Base-by-base conservation (phyloP, 1,284 basidiomycete genomes). In the Thecaphora thlaspeos region DNA sequence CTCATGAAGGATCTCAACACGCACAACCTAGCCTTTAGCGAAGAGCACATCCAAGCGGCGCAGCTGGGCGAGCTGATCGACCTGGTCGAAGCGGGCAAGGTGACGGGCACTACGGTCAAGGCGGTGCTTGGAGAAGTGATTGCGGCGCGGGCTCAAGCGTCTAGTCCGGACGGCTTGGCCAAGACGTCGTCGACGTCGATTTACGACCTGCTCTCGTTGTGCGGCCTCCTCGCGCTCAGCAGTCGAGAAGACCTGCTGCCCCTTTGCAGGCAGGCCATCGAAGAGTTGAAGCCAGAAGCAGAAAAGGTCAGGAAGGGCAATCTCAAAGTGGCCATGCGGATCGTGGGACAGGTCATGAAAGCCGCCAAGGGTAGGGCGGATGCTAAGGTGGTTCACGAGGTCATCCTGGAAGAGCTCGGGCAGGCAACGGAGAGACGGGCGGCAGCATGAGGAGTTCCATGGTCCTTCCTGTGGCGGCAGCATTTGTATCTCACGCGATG, bases 341-440 rank as follows among this genome's bases (percentile, higher is more conserved):
- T 98, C 30, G 83, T 97, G 8, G 94, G 94, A 0, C 83, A 85
- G 74, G 89, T 94, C 21, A 96, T 97, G 91, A 89, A 87, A 78
- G 78, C 84, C 47, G 89, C 87, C 55, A 82, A 84, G 54, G 93
- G 93, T 4, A 82, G 85, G 30, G 90, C 87, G 19, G 87, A 95
- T 70, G 82, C 83, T n/a, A 65, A 52, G 40, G 36, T 65, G 14
- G 62, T 65, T 0, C 62, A 65, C 30, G 43, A 55, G 46, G 49
- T 52, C 18, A 61, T 65, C 24, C 28, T 65, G 30, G 36, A 61
- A 30, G 50, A 54, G 39, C 46, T 59, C 2, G 55, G 46, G 26
- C 54, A 56, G 30, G 19, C 48, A n/a, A n/a, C n/a, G n/a, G n/a
- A n/a, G n/a, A n/a, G n/a, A n/a, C n/a, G n/a, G n/a, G n/a, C n/a